Base-by-base conservation (phyloP, 805 yeast species). In the Brettanomyces custersianus region DNA sequence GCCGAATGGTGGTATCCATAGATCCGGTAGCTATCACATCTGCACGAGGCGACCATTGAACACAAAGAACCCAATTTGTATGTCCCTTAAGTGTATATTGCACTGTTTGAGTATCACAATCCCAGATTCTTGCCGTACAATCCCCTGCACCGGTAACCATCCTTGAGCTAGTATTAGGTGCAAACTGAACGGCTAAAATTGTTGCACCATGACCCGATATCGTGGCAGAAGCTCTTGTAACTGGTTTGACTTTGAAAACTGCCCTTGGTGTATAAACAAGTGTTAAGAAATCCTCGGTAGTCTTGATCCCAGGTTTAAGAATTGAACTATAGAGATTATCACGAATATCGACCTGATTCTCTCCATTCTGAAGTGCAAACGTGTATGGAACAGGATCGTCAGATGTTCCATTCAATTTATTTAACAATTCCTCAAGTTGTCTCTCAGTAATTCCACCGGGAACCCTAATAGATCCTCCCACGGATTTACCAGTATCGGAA, bases 111-210 rank as follows among this genome's bases (percentile, higher is more conserved):
- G 97, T 88, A 49, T 86, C 80, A 57, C 95, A 83, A 60, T 88
- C 96, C 98, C 98, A 92, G 33, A 90, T 73, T 54, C 97, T 69
- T 2, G 97, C 96, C 7, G 97, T 88, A 25, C 80, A 74, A 59
- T 92, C 98, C 31, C 98, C 98, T 5, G 96, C 85, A 25, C 98
- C 98, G 0, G 96, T 82, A 28, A 84, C 92, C 80, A 88, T 77
- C 46, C 84, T 67, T 2, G 88, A 70, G 13, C 90, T 74, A 13
- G 88, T 79, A 50, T 82, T 70, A 21, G 98, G 98, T 2, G 98
- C 94, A 68, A 92, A 92, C 43, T 83, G 88, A 29, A 92, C 81
- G 40, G 96, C 84, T 44, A 92, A 64, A 41, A 92, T 85, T 0
- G 97, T 92, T 2, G 95, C 75, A 1, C 95, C 95, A 55, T 92